Conservation (phyloP, 2,329 filamentous ascomycete species). For the Neodidymelliopsis sp. region DNA sequence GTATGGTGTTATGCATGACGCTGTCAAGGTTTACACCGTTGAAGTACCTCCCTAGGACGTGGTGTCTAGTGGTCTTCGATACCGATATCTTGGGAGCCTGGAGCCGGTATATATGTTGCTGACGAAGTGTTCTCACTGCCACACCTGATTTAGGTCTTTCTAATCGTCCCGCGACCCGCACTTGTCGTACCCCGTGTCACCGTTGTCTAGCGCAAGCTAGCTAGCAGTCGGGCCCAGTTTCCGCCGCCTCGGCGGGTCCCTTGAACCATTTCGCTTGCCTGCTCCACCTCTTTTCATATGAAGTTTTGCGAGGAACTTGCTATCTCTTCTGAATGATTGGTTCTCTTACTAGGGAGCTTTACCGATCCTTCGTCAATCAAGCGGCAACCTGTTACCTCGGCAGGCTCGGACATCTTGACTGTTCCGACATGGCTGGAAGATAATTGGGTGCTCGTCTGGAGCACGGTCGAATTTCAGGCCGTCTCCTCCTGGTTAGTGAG, state of each 20-base stretch:
- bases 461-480: slow-evolving; percentile 7
- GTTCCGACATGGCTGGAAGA: not conserved
- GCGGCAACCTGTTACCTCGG: not conserved
- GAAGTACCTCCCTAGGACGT: not conserved
- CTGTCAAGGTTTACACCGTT: not conserved
- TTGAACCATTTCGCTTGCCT: not conserved
- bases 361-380: not conserved
- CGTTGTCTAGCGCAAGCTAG: slow-evolving; percentile 9
- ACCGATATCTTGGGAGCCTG: too few relatives aligned
- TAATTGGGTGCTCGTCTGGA: not conserved
- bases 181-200: slow-evolving; percentile 7
- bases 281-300: not conserved
- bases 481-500: not conserved
- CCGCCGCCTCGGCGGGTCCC: slow-evolving; percentile 4
- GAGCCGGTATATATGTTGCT: too few relatives aligned
- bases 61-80: too few relatives aligned
- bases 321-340: slow-evolving; percentile 1
- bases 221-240: slow-evolving; percentile 4
- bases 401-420: not conserved
- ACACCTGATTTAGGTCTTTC: too few relatives aligned
- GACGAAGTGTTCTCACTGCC: too few relatives aligned
- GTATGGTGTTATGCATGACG: slow-evolving; percentile 37
- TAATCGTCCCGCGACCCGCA: slow-evolving; percentile 2
- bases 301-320: not conserved
- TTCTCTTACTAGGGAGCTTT: not conserved